Evolutionary conservation across 371 early-diverging fungal genomes (phyloP), one percentile per base, ranked within the genome.

Genomic region (Mortierella sp.): DNA sequence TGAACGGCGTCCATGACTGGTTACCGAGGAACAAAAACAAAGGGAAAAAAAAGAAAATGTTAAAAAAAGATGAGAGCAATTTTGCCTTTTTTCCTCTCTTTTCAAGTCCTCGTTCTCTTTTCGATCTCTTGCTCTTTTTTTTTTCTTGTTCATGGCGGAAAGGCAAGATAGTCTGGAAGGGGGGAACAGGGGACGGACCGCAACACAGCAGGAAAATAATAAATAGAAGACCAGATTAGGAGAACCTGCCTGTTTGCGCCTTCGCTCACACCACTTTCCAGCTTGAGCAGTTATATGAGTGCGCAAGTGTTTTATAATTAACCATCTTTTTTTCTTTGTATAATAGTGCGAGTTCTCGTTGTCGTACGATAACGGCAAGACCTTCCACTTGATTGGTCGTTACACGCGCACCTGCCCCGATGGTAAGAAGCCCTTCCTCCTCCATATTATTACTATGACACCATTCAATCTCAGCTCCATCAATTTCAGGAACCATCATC

Each of bases 311-410:
- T 34, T 8, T 47, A 74, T 28, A 58, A 65, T 21, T 68, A 45
- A 48, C 38, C 16, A 1, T n/a, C 45, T 28, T 28, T 48, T 52
- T 70, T 28, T 42, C 28, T n/a, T 16, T 3, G 2, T 48, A n/a
- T 28, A 8, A n/a, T 90, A 93, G 80, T 95, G 95, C 82, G 92
- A 94, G 87, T 95, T 95, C 82, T 88, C 95, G 2, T 80, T 95
- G 38, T 92, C 92, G 28, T 93, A 93, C 52, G 94, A 95, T 77
- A 89, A 88, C 48, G 95, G 92, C 55, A 86, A 88, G 38, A 90
- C 90, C n/a, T 94, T 92, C 80, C 92, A 90, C 14, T 91, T 91
- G 34, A 77, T 95, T 45, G 89, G 91, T 19, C 89, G 89, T 28
- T 91, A 90, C 77, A 83, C 90, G 26, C 80, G 82, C 24, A 82